Percentiles rank a stretch among this genome's conserved stretches.
Evolutionary conservation across 2,329 filamentous ascomycete species (phyloP).

Genomic region (Ophiostoma angusticollis): DNA sequence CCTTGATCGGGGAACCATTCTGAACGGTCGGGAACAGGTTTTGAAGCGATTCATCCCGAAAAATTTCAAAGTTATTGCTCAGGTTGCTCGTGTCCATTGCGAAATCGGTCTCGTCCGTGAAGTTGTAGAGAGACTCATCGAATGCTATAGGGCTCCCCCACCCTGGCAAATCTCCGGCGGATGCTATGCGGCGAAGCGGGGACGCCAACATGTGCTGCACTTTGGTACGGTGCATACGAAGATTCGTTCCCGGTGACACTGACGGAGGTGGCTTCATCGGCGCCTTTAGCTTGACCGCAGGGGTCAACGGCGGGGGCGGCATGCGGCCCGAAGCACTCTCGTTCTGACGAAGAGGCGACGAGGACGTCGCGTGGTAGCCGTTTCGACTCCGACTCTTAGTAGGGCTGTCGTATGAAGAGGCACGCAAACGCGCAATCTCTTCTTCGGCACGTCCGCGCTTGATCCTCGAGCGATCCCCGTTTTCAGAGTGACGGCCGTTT

Average conservation of each 20-base stretch:
- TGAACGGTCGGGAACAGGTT: constrained; percentile 33
- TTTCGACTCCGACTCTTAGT: constrained; percentile 51
- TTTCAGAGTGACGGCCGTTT: constrained; percentile 52
- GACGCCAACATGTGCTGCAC: constrained; percentile 74
- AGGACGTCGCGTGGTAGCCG: constrained; percentile 43
- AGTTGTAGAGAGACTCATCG: constrained; percentile 41
- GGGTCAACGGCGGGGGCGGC: constrained; percentile 62
- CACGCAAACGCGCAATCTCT: constrained; percentile 84
- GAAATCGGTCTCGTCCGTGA: constrained; percentile 34
- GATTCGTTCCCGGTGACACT: constrained; percentile 83
- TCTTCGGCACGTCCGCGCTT: constrained; percentile 89
- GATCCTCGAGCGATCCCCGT: constrained; percentile 57
- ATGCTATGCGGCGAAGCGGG: constrained; percentile 40
- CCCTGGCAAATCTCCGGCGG: constrained; percentile 22
- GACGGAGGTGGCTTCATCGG: constrained; percentile 52
- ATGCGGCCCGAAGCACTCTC: constrained; percentile 39
- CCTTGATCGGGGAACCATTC: constrained; percentile 55
- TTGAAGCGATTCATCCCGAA: constrained; percentile 32
- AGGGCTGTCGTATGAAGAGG: constrained; percentile 87
- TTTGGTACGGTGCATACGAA: constrained; percentile 74
- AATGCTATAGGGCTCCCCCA: constrained; percentile 58
- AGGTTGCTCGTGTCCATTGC: constrained; percentile 39
- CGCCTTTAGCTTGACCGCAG: constrained; percentile 66
- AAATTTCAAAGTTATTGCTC: constrained; percentile 38
- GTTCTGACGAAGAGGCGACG: constrained; percentile 51